Conservation (phyloP, 352 stramenopile species). For the Globisporangium recalcitrans region DNA sequence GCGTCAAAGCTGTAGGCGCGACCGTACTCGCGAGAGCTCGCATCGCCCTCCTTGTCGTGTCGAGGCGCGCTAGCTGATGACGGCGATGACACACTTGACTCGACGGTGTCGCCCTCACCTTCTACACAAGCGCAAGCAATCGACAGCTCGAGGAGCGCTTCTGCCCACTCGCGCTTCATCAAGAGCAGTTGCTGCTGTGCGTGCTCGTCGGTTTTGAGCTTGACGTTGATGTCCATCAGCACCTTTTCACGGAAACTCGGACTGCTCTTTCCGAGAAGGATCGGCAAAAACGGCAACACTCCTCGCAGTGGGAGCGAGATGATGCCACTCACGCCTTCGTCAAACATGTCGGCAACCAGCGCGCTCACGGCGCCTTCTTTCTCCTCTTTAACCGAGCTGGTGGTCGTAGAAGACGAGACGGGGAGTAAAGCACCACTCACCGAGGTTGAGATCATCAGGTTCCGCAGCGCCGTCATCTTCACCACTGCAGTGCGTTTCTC, state of each 20-base stretch:
- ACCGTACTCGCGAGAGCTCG: conserved; percentile 15
- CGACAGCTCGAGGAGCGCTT: conserved; percentile 66
- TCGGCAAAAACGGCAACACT: conserved; percentile 67
- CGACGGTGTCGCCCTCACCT: background rate
- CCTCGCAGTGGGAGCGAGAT: conserved; percentile 57
- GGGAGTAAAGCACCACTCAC: background rate
- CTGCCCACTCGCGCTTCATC: conserved; percentile 72
- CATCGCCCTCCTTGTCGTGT: conserved; percentile 6
- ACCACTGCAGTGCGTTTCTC: conserved; percentile 69
- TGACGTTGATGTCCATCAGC: conserved; percentile 86
- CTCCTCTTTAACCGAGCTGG: background rate
- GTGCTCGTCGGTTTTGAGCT: conserved; percentile 72
- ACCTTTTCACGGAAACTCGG: conserved; percentile 62
- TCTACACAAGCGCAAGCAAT: conserved; percentile 48
- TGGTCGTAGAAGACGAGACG: background rate
- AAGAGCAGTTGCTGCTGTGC: conserved; percentile 68
- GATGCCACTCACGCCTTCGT: conserved; percentile 53
- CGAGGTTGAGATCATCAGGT: conserved; percentile 28
- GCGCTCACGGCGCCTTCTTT: conserved; percentile 7
- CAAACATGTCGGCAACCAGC: conserved; percentile 47
- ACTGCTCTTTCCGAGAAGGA: conserved; percentile 51
- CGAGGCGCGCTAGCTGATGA: background rate
- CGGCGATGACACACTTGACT: background rate
- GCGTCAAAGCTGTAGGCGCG: conserved; percentile 61
- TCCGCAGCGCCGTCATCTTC: conserved; percentile 57